These are phyloP conservation scores for Penicillium sp. DNA, from an alignment of 2,329 filamentous ascomycete genomes.

Conservation along the genomic window DNA sequence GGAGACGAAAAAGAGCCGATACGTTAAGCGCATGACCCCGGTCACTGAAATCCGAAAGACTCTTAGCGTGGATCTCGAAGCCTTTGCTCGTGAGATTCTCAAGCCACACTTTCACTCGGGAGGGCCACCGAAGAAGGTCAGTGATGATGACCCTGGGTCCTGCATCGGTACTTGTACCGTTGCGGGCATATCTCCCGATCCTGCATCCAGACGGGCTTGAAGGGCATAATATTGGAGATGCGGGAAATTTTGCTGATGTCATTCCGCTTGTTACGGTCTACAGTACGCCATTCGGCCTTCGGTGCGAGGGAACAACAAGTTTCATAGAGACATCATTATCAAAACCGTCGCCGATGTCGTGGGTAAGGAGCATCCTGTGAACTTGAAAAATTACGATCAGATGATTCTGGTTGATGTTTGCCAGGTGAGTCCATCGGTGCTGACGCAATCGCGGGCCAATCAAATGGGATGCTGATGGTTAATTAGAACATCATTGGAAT, in stretches of 20 bases:
- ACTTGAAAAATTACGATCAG: slow-evolving; percentile 62
- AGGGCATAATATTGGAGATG: slow-evolving; percentile 3
- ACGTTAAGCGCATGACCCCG: slow-evolving; percentile 62
- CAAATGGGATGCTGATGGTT: slow-evolving; percentile 17
- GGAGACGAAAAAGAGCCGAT: slow-evolving; percentile 57
- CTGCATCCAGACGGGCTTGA: neutral
- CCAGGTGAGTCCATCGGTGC: slow-evolving; percentile 49
- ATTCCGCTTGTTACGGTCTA: neutral
- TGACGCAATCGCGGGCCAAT: neutral
- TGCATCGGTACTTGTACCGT: slow-evolving; percentile 2
- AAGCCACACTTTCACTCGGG: slow-evolving; percentile 61
- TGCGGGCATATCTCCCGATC: slow-evolving; percentile 1
- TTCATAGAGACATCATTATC: slow-evolving; percentile 61
- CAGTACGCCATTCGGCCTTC: slow-evolving; percentile 66
- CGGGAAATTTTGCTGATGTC: slow-evolving; percentile 3
- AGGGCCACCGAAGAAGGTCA: slow-evolving; percentile 55
- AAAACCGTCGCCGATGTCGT: slow-evolving; percentile 60
- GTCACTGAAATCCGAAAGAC: slow-evolving; percentile 61
- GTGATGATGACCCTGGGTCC: slow-evolving; percentile 17
- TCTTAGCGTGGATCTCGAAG: slow-evolving; percentile 58
- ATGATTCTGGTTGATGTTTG: slow-evolving; percentile 65
- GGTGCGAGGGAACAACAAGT: slow-evolving; percentile 60
- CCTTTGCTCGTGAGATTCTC: slow-evolving; percentile 59
- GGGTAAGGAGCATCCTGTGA: slow-evolving; percentile 60
- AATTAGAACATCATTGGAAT: slow-evolving; percentile 63